These are phyloP conservation scores for Nadsonia fulvescens DNA, from an alignment of 805 yeast genomes.

Conservation along the genomic window DNA sequence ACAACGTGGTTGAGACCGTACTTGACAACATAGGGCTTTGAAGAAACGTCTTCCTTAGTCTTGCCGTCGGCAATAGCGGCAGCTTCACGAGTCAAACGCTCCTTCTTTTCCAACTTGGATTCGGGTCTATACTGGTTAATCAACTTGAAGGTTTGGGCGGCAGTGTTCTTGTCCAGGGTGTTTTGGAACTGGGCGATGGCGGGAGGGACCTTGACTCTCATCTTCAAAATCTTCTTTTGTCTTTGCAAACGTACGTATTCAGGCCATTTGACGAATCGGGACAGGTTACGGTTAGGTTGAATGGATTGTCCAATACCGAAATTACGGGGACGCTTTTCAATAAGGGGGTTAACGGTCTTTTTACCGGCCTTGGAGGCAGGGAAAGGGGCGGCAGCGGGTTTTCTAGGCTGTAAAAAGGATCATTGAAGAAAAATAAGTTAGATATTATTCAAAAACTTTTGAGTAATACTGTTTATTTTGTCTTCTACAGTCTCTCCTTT, in stretches of 20 bases:
- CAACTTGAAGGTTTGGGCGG: slow-evolving; percentile 90
- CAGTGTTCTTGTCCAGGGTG: slow-evolving; percentile 97
- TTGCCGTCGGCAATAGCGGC: slow-evolving; percentile 98
- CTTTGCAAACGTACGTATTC: slow-evolving; percentile 96
- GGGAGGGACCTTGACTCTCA: slow-evolving; percentile 98
- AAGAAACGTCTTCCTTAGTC: slow-evolving; percentile 88
- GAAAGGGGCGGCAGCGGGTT: slow-evolving; percentile 95
- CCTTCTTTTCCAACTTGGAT: slow-evolving; percentile 93
- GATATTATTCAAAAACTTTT: too few relatives aligned
- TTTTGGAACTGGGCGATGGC: slow-evolving; percentile 92
- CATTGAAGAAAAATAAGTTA: too few relatives aligned
- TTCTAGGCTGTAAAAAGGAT: too few relatives aligned
- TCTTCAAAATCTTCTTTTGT: slow-evolving; percentile 88
- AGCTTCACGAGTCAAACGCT: slow-evolving; percentile 96
- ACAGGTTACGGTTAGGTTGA: slow-evolving; percentile 91
- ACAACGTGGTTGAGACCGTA: slow-evolving; percentile 99
- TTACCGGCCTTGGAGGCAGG: slow-evolving; percentile 1
- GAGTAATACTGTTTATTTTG: too few relatives aligned
- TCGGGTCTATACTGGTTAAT: slow-evolving; percentile 99
- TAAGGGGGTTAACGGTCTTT: slow-evolving; percentile 54
- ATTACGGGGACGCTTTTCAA: slow-evolving; percentile 79
- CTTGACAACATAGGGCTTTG: slow-evolving; percentile 93
- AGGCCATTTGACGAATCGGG: slow-evolving; percentile 98
- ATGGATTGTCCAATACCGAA: slow-evolving; percentile 93
- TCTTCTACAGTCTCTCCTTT: too few relatives aligned